Base-by-base conservation (phyloP, 805 yeast species). In the Metschnikowia peoriensis region DNA sequence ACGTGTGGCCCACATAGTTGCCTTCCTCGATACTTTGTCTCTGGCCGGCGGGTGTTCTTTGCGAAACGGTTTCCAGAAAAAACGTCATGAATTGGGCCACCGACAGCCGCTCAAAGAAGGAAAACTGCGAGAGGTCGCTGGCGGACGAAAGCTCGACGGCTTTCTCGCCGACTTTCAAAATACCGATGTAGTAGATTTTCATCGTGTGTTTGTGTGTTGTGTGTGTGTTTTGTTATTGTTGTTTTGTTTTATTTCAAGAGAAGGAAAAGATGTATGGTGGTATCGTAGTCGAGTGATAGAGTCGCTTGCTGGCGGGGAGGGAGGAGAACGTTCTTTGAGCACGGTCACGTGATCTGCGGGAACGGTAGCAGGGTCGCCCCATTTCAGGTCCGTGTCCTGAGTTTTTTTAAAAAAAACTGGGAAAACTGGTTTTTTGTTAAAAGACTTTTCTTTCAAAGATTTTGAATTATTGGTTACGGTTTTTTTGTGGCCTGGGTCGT, bases 1-100 rank as follows among this genome's bases (percentile, higher is more conserved):
- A 94, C 0, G 91, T 93, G 69, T 94, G 98, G 7, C 97, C 97
- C 9, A 89, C 79, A 69, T 94, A 93, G 71, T 77, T 79, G 51
- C 91, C 92, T 70, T 94, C 97, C 68, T 94, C 97, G 49, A 94
- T 88, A 67, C 90, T 82, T 70, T 94, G 99, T 73, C 98, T 85
- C 72, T 90, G 93, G 45, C 97, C 96, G 0, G 93, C 78, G 40
- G 78, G 72, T 1, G 99, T 94, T 72, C 99, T 84, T 57, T 85
- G 86, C 14, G 96, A 84, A 28, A 93, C 93, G 2, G 99, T 94
- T 63, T 84, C 89, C 28, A 96, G 81, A 72, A 94, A 92, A 70
- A 94, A 94, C 4, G 96, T 83, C 96, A 93, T 89, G 72, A 94
- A 93, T 71, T 93, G 97, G 17, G 88, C 84, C 28, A 92, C 97